Conservation (phyloP, 176 grass and related monocot genomes). For the Carex scoparia region DNA sequence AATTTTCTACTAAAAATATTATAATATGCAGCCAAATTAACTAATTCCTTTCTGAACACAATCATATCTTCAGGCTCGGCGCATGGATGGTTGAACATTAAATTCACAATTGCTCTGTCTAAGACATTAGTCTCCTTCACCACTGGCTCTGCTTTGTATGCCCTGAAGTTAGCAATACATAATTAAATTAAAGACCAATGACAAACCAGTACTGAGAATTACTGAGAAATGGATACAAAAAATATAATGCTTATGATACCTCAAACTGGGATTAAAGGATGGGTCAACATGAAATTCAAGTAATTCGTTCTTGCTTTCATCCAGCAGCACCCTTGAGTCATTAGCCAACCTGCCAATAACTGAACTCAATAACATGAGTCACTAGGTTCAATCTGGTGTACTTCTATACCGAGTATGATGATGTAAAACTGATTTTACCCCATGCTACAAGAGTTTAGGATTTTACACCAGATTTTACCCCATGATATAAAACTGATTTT, state of each 20-base stretch:
- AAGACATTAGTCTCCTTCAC: constrained; percentile 50
- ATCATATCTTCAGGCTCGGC: not conserved
- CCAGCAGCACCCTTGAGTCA: constrained; percentile 18
- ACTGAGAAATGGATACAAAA: not conserved
- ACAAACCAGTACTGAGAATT: not conserved
- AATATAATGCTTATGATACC: constrained; percentile 11
- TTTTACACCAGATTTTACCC: no score
- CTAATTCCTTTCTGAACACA: not conserved
- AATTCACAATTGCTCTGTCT: constrained; percentile 53
- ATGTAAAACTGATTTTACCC: no score
- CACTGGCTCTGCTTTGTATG: not conserved
- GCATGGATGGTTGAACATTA: constrained; percentile 31
- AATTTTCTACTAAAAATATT: not conserved
- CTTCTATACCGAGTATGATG: no score
- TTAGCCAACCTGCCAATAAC: constrained; percentile 32
- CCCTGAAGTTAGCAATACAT: constrained; percentile 26
- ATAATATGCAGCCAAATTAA: not conserved
- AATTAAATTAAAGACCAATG: not conserved
- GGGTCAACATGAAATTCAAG: constrained; percentile 8
- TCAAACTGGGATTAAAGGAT: constrained; percentile 20
- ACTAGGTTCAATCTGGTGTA: not conserved
- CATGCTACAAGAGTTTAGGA: no score
- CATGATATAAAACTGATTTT: not conserved
- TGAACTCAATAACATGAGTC: not conserved
- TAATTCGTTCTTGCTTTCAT: constrained; percentile 3